A percentile compares a stretch with the other conserved stretches of the same genome.
phyloP scores from a whole-genome alignment of 106 monocot genomes.

The Platanthera guangdongensis region DNA sequence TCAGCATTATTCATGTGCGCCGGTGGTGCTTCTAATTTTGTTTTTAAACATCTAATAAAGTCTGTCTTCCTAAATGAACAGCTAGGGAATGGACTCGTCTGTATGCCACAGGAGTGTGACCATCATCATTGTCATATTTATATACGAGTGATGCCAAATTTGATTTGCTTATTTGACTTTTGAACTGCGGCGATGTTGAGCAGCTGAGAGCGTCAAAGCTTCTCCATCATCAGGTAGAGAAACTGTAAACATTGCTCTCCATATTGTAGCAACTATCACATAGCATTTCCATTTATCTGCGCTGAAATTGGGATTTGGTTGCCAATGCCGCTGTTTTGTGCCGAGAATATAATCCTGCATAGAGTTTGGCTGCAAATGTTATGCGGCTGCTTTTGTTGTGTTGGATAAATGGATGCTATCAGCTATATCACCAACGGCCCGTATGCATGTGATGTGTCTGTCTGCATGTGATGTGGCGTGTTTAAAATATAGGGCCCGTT shows the following conservation, averaged over 20 bases:
- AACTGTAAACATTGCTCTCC: not conserved
- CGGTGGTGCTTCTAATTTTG: not conserved
- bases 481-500: too few species aligned
- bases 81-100: slow-evolving; percentile 94
- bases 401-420: too few species aligned
- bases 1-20: too few species aligned
- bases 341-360: not conserved
- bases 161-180: not conserved
- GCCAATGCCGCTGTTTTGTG: not conserved
- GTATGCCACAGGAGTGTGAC: slow-evolving; percentile 82
- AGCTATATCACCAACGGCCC: too few species aligned
- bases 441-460: too few species aligned
- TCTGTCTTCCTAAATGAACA: slow-evolving; percentile 15
- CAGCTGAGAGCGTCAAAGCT: not conserved
- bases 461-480: too few species aligned
- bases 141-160: not conserved
- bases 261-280: not conserved
- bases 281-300: not conserved
- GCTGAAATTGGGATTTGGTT: not conserved
- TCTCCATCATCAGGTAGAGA: not conserved
- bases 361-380: too few species aligned
- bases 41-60: not conserved
- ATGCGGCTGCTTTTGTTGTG: too few species aligned
- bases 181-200: not conserved
- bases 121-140: too few species aligned